Conservation (phyloP, 257 asterid species). For the Solanum peruvianum region DNA sequence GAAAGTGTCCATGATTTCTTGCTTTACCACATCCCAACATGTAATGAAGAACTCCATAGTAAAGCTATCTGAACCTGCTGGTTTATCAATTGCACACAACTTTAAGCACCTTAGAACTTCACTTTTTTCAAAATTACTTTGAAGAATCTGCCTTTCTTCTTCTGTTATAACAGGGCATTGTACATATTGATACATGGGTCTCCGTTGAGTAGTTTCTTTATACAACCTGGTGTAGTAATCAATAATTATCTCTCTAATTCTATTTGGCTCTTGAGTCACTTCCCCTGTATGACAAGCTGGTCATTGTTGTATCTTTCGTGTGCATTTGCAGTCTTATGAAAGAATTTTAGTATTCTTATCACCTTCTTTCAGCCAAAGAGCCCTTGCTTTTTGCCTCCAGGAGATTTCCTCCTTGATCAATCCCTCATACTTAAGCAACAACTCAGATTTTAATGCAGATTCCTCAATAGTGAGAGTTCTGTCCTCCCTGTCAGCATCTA, state of each 20-base stretch:
- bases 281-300: not conserved
- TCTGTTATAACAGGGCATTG: not conserved
- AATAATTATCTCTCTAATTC: not conserved
- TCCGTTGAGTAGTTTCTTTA: not conserved
- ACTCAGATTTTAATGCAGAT: not conserved
- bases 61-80: not conserved
- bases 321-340: not conserved
- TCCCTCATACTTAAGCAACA: not conserved
- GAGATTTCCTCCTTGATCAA: not conserved
- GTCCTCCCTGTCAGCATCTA: not conserved
- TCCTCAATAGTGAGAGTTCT: not conserved
- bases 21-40: not conserved
- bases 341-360: not conserved
- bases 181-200: not conserved
- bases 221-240: not conserved
- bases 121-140: not conserved
- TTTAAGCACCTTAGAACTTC: not conserved
- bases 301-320: not conserved
- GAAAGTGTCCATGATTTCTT: not conserved
- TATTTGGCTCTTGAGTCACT: not conserved
- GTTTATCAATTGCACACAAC: not conserved
- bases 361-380: not conserved
- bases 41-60: not conserved
- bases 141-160: not conserved
- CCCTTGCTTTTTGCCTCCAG: not conserved